Base-by-base conservation (phyloP, 768 basidiomycete genomes). In the Leccinellum albellum region DNA sequence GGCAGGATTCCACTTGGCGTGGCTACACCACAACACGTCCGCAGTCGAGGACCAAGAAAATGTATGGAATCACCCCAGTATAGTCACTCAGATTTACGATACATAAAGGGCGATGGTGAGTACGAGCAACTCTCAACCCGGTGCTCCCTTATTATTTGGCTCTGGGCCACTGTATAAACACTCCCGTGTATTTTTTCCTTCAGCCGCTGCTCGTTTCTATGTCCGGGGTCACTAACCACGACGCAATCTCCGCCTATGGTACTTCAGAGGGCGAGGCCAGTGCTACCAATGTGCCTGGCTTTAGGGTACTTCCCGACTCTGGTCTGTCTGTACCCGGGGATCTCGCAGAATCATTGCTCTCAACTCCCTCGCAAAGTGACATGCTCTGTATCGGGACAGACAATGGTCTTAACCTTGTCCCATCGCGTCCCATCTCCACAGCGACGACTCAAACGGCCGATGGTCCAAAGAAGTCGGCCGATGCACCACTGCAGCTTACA, bases 401-500 rank as follows among this genome's bases (percentile, higher is more conserved):
- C n/a, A n/a, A 55, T 31, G 48, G 48, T 20, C 52, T 37, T n/a
- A 33, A 47, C 21, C 35, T 58, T 31, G 26, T 23, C 20, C 9
- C 50, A 20, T 58, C 58, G 24, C 58, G 24, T 5, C 56, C 60
- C 48, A 15, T 51, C 23, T 56, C 58, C 29, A 48, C 50, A 13
- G n/a, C 54, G 42, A 37, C 60, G 20, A 50, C 44, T 9, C 60
- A 13, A 10, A 33, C 51, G 29, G 33, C 23, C 2, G 53, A 58
- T n/a, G 14, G 21, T 26, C 14, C 46, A 12, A 58, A 56, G 33
- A 46, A 47, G 50, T 47, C 33, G 9, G 29, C 26, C 21, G 54
- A 42, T 20, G 35, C 24, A 24, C 49, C 55, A 3, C 20, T 67
- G 42, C 54, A 61, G 15, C 68, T 88, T 50, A 86, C 86, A 12